Evolutionary conservation across 2,329 filamentous ascomycete species (phyloP).

Genomic region (Trichophyton rubrum): DNA sequence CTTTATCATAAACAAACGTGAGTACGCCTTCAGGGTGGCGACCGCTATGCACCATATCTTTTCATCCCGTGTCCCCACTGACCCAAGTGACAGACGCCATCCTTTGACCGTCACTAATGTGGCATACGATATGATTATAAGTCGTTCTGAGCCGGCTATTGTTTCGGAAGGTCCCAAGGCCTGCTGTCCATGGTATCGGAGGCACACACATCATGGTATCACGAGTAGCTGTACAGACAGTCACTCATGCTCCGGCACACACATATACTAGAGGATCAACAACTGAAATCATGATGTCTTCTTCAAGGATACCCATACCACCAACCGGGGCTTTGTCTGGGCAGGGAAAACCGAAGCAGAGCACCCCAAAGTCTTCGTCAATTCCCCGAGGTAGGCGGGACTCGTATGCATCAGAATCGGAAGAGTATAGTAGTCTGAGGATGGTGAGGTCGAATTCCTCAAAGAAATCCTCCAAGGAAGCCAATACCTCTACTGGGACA

Average conservation of each 20-base stretch:
- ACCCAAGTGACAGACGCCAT: slow-evolving; percentile 5
- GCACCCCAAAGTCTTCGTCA: slow-evolving; percentile 19
- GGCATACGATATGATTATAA: slow-evolving; percentile 23
- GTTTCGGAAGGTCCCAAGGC: slow-evolving; percentile 19
- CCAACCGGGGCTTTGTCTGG: slow-evolving; percentile 13
- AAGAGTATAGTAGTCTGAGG: slow-evolving; percentile 12
- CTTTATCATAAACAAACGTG: background rate
- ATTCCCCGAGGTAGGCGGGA: slow-evolving; percentile 17
- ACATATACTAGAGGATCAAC: slow-evolving; percentile 16
- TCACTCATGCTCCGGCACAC: slow-evolving; percentile 21
- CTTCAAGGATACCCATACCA: slow-evolving; percentile 16
- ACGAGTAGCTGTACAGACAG: slow-evolving; percentile 23
- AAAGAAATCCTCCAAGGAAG: slow-evolving; percentile 15
- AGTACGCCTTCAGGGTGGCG: slow-evolving; percentile 1
- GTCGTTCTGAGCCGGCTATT: slow-evolving; percentile 15
- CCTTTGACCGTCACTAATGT: slow-evolving; percentile 4
- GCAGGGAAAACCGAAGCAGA: slow-evolving; percentile 18
- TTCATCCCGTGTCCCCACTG: background rate
- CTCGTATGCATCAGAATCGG: slow-evolving; percentile 21
- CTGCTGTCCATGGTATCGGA: slow-evolving; percentile 12
- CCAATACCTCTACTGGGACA: background rate
- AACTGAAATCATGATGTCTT: slow-evolving; percentile 14
- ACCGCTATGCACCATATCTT: background rate
- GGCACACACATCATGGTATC: slow-evolving; percentile 26
- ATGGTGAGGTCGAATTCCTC: slow-evolving; percentile 8